phyloP scores from a whole-genome alignment of 176 grass and related monocot genomes.

The Alloteropsis semialata region DNA sequence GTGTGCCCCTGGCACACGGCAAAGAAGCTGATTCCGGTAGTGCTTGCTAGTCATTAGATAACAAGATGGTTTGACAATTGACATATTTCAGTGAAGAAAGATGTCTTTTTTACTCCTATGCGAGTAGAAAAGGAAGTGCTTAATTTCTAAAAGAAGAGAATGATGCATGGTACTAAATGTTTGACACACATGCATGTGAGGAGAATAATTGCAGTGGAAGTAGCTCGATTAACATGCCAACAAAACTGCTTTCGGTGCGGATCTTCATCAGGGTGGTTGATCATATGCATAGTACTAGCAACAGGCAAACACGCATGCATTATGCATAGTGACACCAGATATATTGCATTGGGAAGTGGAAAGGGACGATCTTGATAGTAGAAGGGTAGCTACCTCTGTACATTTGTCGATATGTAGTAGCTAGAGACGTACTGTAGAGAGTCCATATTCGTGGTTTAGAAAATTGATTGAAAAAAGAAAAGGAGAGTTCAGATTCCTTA shows the following conservation, averaged over 20 bases:
- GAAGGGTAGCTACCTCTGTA: background rate
- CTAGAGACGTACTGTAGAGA: too few species aligned
- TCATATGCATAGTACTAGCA: too few species aligned
- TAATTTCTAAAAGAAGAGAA: too few species aligned
- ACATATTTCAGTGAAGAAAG: too few species aligned
- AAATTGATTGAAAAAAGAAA: background rate
- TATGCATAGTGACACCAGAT: slow-evolving; percentile 7
- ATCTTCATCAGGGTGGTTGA: background rate
- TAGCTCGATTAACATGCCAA: background rate
- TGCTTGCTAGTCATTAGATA: too few species aligned
- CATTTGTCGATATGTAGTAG: too few species aligned
- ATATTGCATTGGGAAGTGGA: slow-evolving; percentile 4
- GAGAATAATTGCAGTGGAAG: background rate
- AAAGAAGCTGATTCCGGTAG: too few species aligned
- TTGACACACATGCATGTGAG: background rate
- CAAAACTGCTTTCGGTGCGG: background rate
- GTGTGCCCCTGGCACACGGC: too few species aligned
- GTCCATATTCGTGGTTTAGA: background rate
- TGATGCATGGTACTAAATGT: background rate
- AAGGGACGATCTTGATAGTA: too few species aligned
- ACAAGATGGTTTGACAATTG: too few species aligned
- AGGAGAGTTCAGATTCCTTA: background rate
- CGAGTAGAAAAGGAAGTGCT: too few species aligned
- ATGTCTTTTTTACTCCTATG: too few species aligned
- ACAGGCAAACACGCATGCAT: background rate